Base-by-base conservation (phyloP, 2,329 filamentous ascomycete species). In the Periconia sp. region DNA sequence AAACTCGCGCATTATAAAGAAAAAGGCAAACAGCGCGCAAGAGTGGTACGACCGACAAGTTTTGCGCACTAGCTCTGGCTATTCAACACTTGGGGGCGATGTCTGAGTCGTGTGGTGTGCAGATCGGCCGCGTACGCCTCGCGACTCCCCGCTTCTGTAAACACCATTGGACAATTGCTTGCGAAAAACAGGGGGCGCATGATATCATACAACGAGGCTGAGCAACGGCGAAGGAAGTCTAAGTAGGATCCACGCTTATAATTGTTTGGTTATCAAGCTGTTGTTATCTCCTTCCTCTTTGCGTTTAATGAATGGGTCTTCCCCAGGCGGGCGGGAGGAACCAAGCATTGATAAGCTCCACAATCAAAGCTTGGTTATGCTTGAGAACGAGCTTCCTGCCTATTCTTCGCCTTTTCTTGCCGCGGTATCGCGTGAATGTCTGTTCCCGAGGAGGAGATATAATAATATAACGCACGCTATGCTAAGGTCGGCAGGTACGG, bases 261-360 rank as follows among this genome's bases (percentile, higher is more conserved):
- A 35, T 15, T 42, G 46, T 13, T 27, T n/a, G 9, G 30, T 23
- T 27, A 14, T 42, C 19, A 30, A 8, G 23, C 23, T 8, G 17
- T n/a, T 23, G 9, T 41, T 18, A 23, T 52, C 45, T 45, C 58
- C 56, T 59, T 57, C 54, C 56, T 53, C n/a, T 50, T 58, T n/a
- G 41, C 52, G 56, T 43, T 18, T 58, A 43, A 46, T 46, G 13
- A 8, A 30, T 49, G 15, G 6, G 33, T 27, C 19, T 17, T 14
- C 41, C 41, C 37, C 30, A 41, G 33, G 33, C 11, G 42, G 27
- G 23, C 31, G 41, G 31, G 35, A 18, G 37, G 27, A 47, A 33
- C 48, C 52, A 60, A 62, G 57, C 50, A 40, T 18, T 43, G 55
- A 54, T 49, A 54, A 57, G 55, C 52, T 47, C 49, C 33, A 49